A percentile compares a stretch with the other conserved stretches of the same genome.
These are phyloP conservation scores for Endotrypanum monterogeii DNA, from an alignment of 208 protist species.

Conservation along the genomic window DNA sequence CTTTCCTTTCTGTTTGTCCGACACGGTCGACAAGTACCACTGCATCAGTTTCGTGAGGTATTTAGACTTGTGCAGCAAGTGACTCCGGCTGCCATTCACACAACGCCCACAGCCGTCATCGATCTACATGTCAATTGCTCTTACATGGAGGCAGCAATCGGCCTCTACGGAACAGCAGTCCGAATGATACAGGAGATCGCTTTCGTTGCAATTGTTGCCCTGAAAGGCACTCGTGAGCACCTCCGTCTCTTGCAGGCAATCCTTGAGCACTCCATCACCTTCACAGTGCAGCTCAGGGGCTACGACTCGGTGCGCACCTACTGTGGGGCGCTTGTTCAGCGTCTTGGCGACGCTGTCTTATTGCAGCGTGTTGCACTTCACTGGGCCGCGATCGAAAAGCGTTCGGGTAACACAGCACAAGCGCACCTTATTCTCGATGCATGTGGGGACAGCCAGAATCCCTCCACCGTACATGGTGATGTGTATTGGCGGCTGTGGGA, in stretches of 20 bases:
- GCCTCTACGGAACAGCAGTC: constrained; percentile 59
- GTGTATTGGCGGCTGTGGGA: constrained; percentile 83
- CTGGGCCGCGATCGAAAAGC: constrained; percentile 79
- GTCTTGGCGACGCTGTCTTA: constrained; percentile 33
- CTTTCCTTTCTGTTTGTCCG: constrained; percentile 55
- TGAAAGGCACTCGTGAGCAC: constrained; percentile 22
- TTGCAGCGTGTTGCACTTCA: constrained; percentile 72
- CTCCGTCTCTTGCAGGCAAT: constrained; percentile 41
- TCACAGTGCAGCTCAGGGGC: constrained; percentile 47
- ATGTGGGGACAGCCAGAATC: constrained; percentile 74
- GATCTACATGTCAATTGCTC: constrained; percentile 66
- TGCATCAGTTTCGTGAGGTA: constrained; percentile 76
- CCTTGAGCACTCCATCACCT: constrained; percentile 56
- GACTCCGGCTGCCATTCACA: constrained; percentile 31
- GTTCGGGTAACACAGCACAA: constrained; percentile 42
- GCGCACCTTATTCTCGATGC: constrained; percentile 71
- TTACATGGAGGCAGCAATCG: constrained; percentile 53
- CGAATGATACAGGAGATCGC: constrained; percentile 38
- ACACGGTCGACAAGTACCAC: constrained; percentile 29
- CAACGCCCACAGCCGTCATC: constrained; percentile 36
- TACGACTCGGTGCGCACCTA: constrained; percentile 42
- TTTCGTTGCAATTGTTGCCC: constrained; percentile 20
- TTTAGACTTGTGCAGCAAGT: constrained; percentile 47
- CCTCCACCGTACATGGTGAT: constrained; percentile 44
- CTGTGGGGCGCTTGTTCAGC: constrained; percentile 44